Base-by-base conservation (phyloP, 2,329 filamentous ascomycete genomes). In the Fusarium pseudonygamai region DNA sequence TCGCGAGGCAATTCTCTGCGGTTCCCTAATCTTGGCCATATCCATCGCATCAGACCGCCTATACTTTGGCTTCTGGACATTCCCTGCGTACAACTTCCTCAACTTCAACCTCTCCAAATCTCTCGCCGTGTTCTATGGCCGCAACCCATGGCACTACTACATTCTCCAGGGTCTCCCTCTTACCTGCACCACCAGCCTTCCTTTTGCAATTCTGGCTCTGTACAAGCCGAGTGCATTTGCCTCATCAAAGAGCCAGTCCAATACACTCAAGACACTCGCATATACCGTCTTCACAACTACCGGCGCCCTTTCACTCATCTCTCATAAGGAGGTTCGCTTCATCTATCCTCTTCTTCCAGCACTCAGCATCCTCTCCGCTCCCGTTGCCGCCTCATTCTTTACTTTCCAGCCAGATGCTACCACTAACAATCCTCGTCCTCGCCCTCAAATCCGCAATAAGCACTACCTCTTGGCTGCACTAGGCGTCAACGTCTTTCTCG, bases 301-400 rank as follows among this genome's bases (percentile, higher is more conserved):
- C 15, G 80, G 84, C 3, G 81, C 86, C 5, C 87, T 98, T 39
- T 97, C 94, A 4, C 79, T 93, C 52, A 93, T 98, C 74, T 91
- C 94, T 3, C 96, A 99, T 84, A 99, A 99, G 82, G 96, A 99
- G 86, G 93, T 97, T 76, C 94, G 96, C 78, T 99, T 99, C 85
- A 93, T 98, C 75, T 97, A 97, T 78, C 96, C 96, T 3, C 88
- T 99, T 24, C 88, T 98, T 4, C 96, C 96, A 4, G 88, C 92
- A n/a, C 87, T 99, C 12, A 94, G 96, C 80, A 85, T 97, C 71
- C 85, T 98, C 43, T 90, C 93, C 4, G 94, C 94, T 1, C 88
- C 90, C 0, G 87, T 90, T 6, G 83, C 93, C 22, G 85, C 89
- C 6, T 81, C 85, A 14, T 95, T 93, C 83, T 94, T 96, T 80